Evolutionary conservation across 176 grass and related monocot genomes (phyloP).

Genomic region (Cenchrus americanus): DNA sequence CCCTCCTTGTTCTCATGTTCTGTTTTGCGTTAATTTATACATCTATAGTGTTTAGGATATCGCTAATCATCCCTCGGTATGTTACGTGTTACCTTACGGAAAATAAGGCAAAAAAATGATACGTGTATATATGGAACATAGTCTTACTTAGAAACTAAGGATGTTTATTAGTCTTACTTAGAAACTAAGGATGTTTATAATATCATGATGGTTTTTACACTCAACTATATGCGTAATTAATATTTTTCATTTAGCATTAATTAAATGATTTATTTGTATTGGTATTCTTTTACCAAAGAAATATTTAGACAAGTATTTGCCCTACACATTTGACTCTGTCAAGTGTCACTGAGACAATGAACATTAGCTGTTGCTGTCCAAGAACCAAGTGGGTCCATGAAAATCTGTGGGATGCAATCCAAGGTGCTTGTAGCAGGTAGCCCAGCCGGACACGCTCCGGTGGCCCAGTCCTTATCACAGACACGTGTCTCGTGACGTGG

Average conservation of each 20-base stretch:
- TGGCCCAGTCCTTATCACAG: slow-evolving; percentile 60
- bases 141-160: background rate
- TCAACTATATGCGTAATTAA: background rate
- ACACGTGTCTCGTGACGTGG: slow-evolving; percentile 90
- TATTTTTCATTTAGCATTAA: background rate
- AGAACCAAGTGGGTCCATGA: background rate
- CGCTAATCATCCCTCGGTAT: background rate
- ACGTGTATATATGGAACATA: background rate
- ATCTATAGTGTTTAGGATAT: background rate
- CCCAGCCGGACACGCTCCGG: slow-evolving; percentile 30
- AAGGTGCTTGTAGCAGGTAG: slow-evolving; percentile 8
- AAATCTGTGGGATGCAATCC: slow-evolving; percentile 13
- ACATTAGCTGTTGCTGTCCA: background rate
- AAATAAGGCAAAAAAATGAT: background rate
- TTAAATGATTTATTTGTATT: background rate
- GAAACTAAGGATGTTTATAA: background rate
- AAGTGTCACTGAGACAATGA: background rate
- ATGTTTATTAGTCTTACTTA: background rate
- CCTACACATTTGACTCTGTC: background rate
- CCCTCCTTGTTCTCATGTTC: too few relatives aligned
- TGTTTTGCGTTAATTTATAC: background rate
- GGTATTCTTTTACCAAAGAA: background rate
- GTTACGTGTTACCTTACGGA: background rate
- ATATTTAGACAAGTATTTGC: background rate
- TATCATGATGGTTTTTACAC: background rate